These are phyloP conservation scores for Aphanocladium album DNA, from an alignment of 2,329 filamentous ascomycete species.

Conservation along the genomic window DNA sequence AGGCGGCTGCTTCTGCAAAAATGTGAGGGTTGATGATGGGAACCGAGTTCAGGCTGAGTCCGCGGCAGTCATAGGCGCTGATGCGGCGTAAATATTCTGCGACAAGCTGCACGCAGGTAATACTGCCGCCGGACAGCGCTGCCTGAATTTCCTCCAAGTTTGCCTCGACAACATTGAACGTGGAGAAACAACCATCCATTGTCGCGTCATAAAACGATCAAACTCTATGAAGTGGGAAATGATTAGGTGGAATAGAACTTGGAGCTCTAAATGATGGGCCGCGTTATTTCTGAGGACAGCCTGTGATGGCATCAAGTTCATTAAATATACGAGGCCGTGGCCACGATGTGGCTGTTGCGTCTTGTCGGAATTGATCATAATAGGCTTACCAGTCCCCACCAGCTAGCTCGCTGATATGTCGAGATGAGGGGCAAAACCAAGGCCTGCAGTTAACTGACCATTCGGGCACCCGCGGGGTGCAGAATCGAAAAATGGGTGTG, in stretches of 20 bases:
- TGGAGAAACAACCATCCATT: neutral
- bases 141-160: constrained; percentile 21
- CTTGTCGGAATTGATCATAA: neutral
- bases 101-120: constrained; percentile 25
- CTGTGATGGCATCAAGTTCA: neutral
- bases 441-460: neutral
- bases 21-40: constrained; percentile 21
- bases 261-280: neutral
- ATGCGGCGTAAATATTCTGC: constrained; percentile 24
- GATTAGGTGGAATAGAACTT: neutral
- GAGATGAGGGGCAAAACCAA: neutral
- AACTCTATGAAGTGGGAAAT: neutral
- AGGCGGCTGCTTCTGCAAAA: constrained; percentile 25
- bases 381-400: neutral
- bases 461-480: neutral
- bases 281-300: neutral
- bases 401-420: neutral
- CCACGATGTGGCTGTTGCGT: neutral
- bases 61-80: constrained; percentile 22
- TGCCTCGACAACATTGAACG: constrained; percentile 22
- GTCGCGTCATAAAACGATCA: neutral
- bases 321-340: neutral
- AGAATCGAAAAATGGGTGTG: neutral
- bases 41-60: constrained; percentile 23
- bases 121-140: constrained; percentile 14